Base-by-base conservation (phyloP, 2,329 filamentous ascomycete species). In the Verticillium longisporum region DNA sequence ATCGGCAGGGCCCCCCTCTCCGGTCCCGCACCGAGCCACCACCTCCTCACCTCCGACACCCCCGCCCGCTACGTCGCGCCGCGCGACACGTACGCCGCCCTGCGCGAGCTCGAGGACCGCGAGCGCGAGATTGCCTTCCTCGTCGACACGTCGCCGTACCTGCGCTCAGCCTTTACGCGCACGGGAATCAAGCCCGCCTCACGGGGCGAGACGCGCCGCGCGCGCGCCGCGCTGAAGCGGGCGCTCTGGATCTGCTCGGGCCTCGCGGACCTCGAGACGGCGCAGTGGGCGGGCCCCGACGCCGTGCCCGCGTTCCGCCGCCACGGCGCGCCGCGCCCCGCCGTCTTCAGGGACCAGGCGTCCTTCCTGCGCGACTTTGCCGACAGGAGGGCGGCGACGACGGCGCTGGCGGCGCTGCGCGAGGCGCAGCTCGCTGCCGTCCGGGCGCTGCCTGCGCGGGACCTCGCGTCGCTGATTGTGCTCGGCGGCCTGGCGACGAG, bases 101-200 rank as follows among this genome's bases (percentile, higher is more conserved):
- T 65, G 32, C 57, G 41, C 10, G 64, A 65, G 56, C 54, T 65
- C 15, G 62, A 65, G 21, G 60, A n/a, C n/a, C 61, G 64, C 13
- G 31, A 60, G 14, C 59, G 54, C 18, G 56, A 64, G 7, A 65
- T 65, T 7, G 50, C 61, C 14, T 57, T 61, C 41, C 50, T 65
- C 14, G 38, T 65, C 10, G 34, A 63, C 18, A 50, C 57, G 45
- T 59, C 60, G 15, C 63, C 60, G 32, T 59, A 59, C 45, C 57
- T 59, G 13, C 41, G 45, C 31, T 14, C 26, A 4, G 57, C 31
- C 41, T 54, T 34, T n/a, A 10, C 6, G n/a, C 32, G 57, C 21
- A 34, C 32, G 15, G 41, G 41, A 1, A 21, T 59, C 32, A 45
- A 55, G 33, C 31, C n/a, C 45, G n/a, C 11, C 21, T 31, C 21